Conservation (phyloP, 306 rosid genomes). For the Begonia masoniana region DNA sequence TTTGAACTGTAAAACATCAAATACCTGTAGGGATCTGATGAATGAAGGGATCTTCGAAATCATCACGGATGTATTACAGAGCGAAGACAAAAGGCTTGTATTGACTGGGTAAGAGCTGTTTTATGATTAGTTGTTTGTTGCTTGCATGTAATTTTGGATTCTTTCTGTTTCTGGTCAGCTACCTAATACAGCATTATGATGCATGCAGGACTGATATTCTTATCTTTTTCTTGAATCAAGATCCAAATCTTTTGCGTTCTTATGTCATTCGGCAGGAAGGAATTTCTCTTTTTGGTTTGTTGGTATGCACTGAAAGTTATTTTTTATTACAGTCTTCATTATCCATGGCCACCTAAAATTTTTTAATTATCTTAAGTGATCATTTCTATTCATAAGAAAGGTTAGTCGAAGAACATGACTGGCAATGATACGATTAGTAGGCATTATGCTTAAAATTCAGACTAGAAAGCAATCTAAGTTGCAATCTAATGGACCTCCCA, state of each 20-base stretch:
- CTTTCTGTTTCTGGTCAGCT: constrained; percentile 3
- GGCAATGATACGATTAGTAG: too few species aligned
- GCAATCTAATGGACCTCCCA: too few species aligned
- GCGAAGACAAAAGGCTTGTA: constrained; percentile 74
- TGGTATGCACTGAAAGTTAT: constrained; percentile 29
- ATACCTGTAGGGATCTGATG: constrained; percentile 66
- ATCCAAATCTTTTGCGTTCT: constrained; percentile 86
- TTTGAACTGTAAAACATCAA: constrained; percentile 10
- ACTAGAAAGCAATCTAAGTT: too few species aligned
- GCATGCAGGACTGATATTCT: constrained; percentile 98
- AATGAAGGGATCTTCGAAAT: constrained; percentile 91
- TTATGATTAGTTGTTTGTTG: too few species aligned
- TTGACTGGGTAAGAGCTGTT: constrained; percentile 64
- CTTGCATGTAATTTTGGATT: neutral
- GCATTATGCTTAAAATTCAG: too few species aligned
- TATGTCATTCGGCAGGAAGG: constrained; percentile 89
- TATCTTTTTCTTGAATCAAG: constrained; percentile 91
- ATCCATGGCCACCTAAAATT: too few species aligned
- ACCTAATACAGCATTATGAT: constrained; percentile 39
- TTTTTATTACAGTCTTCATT: too few species aligned
- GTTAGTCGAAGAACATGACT: too few species aligned
- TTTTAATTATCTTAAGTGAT: too few species aligned
- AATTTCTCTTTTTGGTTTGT: constrained; percentile 59
- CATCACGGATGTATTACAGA: constrained; percentile 58
- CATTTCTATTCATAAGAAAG: too few species aligned